These are phyloP conservation scores for Pleurotus djamor DNA, from an alignment of 768 basidiomycete species.

Conservation along the genomic window DNA sequence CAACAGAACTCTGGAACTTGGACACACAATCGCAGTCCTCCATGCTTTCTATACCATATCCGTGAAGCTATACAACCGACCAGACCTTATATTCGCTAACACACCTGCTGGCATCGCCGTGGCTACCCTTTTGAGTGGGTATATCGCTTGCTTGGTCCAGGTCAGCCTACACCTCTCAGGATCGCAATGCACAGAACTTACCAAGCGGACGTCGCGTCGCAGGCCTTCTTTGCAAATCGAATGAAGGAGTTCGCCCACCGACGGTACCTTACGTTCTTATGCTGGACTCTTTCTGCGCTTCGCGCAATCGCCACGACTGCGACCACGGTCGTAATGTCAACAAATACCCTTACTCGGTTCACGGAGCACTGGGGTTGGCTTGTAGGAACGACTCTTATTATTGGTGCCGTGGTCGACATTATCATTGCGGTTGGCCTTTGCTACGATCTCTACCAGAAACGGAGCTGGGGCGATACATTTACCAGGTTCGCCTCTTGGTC, in stretches of 20 bases:
- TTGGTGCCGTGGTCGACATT: conserved; percentile 26
- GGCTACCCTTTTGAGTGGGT: conserved; percentile 21
- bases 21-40: conserved; percentile 21
- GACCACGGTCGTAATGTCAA: conserved; percentile 12
- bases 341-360: conserved; percentile 17
- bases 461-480: conserved; percentile 15
- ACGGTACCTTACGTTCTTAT: conserved; percentile 21
- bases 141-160: conserved; percentile 26
- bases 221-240: conserved; percentile 27
- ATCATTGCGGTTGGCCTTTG: conserved; percentile 27
- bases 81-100: conserved; percentile 15
- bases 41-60: conserved; percentile 27
- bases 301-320: conserved; percentile 25
- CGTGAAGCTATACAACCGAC: conserved; percentile 19
- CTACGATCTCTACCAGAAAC: conserved; percentile 22
- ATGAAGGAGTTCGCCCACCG: conserved; percentile 23
- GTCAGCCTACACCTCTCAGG: conserved; percentile 10
- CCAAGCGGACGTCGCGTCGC: neutral
- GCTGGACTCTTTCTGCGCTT: conserved; percentile 19
- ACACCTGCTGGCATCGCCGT: conserved; percentile 16
- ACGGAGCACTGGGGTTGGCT: conserved; percentile 24
- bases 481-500: neutral
- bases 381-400: conserved; percentile 23
- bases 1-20: conserved; percentile 21
- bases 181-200: neutral